Evolutionary conservation across 2,329 filamentous ascomycete genomes (phyloP), one percentile per base, ranked within the genome.

Genomic region (Colletotrichum plurivorum): DNA sequence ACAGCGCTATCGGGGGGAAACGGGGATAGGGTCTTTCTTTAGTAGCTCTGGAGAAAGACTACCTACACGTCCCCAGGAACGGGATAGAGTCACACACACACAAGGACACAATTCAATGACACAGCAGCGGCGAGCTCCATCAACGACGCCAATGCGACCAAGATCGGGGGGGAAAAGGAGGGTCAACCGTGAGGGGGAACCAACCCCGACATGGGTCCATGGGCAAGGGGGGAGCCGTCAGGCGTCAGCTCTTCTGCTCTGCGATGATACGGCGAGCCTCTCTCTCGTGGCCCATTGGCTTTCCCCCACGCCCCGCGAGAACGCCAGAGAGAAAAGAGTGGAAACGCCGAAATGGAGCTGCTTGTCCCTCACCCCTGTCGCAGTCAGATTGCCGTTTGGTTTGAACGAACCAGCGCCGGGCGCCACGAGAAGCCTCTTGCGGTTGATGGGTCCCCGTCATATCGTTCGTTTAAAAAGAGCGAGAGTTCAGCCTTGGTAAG

Each of bases 21-120:
- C 8, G 49, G 51, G 36, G 31, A 45, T 31, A 18, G 51, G 31
- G 51, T 41, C 31, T 57, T 53, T 58, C 65, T 65, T 67, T 67
- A 67, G 64, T 64, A 67, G 59, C 52, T 36, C 59, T 59, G 13
- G 13, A 8, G 41, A n/a, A 13, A n/a, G n/a, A 15, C 41, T 15
- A 4, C 13, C 41, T 15, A 15, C 13, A 4, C 41, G 41, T 36
- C 31, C 31, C 31, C 31, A 36, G 10, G 41, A 43, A 16, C 41
- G 13, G 13, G 41, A 43, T 43, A 15, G 43, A 60, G 58, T 67
- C 55, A 59, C 61, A 59, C 18, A 18, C 64, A 67, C 63, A 46
- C 31, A 25, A 54, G 36, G 49, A 63, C 66, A 69, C 62, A 66
- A 66, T 66, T 63, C 63, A 69, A 69, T 69, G 66, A 69, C 66